A percentile compares a stretch with the other conserved stretches of the same genome.
Evolutionary conservation across 805 yeast species (phyloP).

Genomic region (Saturnispora saitoi): DNA sequence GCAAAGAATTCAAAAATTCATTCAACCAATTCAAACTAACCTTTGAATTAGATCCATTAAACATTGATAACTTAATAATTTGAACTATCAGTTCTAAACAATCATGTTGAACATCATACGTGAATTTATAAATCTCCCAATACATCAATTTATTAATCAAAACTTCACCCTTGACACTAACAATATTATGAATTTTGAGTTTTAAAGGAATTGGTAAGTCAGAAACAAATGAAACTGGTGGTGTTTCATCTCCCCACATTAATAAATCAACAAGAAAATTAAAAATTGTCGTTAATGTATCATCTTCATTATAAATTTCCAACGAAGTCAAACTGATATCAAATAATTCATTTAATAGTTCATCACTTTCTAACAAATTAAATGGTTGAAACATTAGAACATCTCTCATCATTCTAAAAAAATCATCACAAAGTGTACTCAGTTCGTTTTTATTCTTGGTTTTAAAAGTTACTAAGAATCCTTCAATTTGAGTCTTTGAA

Average conservation of each 20-base stretch:
- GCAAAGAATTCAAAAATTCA: conserved; percentile 44
- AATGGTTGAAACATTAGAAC: conserved; percentile 66
- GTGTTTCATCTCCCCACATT: conserved; percentile 74
- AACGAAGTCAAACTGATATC: conserved; percentile 52
- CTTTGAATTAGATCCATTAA: conserved; percentile 33
- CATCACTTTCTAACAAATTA: conserved; percentile 38
- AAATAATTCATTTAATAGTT: conserved; percentile 42
- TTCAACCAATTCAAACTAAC: conserved; percentile 51
- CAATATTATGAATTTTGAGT: conserved; percentile 29
- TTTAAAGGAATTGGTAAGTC: conserved; percentile 48
- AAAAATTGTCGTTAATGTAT: conserved; percentile 59
- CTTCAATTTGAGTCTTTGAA: conserved; percentile 53
- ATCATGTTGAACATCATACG: conserved; percentile 60
- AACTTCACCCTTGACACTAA: conserved; percentile 48
- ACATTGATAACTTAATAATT: conserved; percentile 44
- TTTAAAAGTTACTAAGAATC: conserved; percentile 40
- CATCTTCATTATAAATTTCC: conserved; percentile 50
- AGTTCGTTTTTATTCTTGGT: conserved; percentile 21
- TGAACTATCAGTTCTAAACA: conserved; percentile 67
- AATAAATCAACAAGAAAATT: conserved; percentile 75
- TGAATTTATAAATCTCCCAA: conserved; percentile 67
- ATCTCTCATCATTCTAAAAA: conserved; percentile 71
- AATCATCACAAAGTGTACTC: conserved; percentile 74
- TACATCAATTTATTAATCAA: conserved; percentile 46
- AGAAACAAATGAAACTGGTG: conserved; percentile 65